Base-by-base conservation (phyloP, 352 stramenopile species). In the Globisporangium heterothallicum region DNA sequence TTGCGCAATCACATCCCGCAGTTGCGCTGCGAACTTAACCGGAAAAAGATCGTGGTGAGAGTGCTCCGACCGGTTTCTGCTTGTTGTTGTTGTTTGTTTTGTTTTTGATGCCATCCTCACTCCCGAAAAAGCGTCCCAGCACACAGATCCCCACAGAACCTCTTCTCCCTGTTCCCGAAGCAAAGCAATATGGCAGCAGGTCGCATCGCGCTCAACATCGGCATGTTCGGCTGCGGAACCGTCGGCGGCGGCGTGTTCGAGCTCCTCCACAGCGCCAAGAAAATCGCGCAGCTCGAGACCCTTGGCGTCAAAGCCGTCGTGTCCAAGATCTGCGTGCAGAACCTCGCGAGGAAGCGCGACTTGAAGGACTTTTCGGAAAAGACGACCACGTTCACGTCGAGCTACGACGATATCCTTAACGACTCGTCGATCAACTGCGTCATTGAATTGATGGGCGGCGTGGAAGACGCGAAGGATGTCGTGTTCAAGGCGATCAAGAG, bases 391-490 rank as follows among this genome's bases (percentile, higher is more conserved):
- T 78, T 92, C 61, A 92, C 78, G 14, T 73, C 64, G 42, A 85
- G 49, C 53, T 88, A 88, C 66, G 58, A 64, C 44, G 81, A 92
- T 53, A 97, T 98, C 55, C 59, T 98, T 9, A 66, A 96, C 26
- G 95, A 98, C 74, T 42, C 72, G 38, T 78, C 50, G 34, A 98
- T 99, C 59, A 97, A 98, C 70, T 96, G 94, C 61, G 74, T 99
- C 18, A 83, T 99, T 26, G 94, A 98, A 72, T 86, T 98, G 58
- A 98, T 98, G 83, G 95, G 94, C 52, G 94, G 95, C 50, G 81
- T 96, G 25, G 95, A 88, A n/a, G 74, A 96, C 44, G 93, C 94
- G 32, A 98, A 98, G 65, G 77, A 92, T 48, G 88, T 98, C 19
- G 91, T 98, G 10, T 95, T 98, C 47, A 68, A 72, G 42, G 91